Conservation (phyloP, 768 basidiomycete species). For the Xerocomellus chrysenteron region DNA sequence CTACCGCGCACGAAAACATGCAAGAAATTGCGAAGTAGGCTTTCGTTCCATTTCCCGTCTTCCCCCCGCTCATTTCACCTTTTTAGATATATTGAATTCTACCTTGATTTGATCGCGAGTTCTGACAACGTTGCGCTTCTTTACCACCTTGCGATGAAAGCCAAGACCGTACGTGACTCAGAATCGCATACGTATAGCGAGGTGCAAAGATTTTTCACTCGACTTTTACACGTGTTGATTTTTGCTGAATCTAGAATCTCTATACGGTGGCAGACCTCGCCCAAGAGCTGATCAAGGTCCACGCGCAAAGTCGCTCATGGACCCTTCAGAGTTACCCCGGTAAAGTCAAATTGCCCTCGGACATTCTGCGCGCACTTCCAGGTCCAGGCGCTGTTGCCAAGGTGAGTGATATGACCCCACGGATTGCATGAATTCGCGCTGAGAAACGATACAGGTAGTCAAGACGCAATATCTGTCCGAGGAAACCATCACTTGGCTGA, state of each 20-base stretch:
- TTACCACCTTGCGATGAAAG: conserved; percentile 75
- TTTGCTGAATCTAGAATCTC: conserved; percentile 57
- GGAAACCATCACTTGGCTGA: conserved; percentile 56
- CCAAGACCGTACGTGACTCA: conserved; percentile 85
- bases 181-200: conserved; percentile 67
- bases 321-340: conserved; percentile 76
- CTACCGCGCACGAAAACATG: conserved; percentile 61
- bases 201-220: conserved; percentile 39
- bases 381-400: conserved; percentile 63
- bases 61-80: neutral
- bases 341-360: conserved; percentile 73
- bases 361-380: conserved; percentile 76
- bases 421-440: neutral
- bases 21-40: conserved; percentile 79
- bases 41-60: neutral
- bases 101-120: conserved; percentile 71
- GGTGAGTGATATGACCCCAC: conserved; percentile 36
- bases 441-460: conserved; percentile 48
- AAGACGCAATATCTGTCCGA: conserved; percentile 69
- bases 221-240: neutral
- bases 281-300: conserved; percentile 77
- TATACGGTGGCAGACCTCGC: conserved; percentile 88
- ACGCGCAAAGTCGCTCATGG: conserved; percentile 68
- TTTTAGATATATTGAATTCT: conserved; percentile 83
- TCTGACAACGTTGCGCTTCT: conserved; percentile 84